Percentiles rank a stretch among this genome's conserved stretches.
phyloP scores from a whole-genome alignment of 148 eudicot species.

The Mesembryanthemum crystallinum region DNA sequence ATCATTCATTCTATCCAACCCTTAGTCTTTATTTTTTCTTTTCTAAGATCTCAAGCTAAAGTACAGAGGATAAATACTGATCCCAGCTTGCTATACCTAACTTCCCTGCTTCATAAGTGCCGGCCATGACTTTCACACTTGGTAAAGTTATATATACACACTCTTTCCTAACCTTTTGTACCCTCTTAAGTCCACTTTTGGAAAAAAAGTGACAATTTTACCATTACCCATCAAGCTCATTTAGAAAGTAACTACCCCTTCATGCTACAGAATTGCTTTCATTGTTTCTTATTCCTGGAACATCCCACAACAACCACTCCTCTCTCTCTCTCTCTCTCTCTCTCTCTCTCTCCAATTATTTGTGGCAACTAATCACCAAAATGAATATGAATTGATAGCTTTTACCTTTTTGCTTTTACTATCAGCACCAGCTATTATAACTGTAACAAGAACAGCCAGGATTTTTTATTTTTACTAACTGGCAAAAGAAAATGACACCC shows the following conservation, averaged over 20 bases:
- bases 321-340: slow-evolving; percentile 30
- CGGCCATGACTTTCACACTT: slow-evolving; percentile 26
- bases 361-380: slow-evolving; percentile 25
- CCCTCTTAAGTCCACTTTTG: slow-evolving; percentile 18
- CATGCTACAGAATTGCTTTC: slow-evolving; percentile 17
- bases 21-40: slow-evolving; percentile 4
- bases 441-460: background rate
- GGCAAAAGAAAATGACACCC: background rate
- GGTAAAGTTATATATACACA: slow-evolving; percentile 12
- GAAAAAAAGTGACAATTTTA: slow-evolving; percentile 24
- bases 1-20: slow-evolving; percentile 11
- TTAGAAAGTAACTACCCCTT: slow-evolving; percentile 26
- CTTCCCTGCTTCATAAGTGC: slow-evolving; percentile 24
- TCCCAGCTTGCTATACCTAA: slow-evolving; percentile 18
- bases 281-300: slow-evolving; percentile 21
- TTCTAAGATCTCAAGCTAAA: slow-evolving; percentile 16
- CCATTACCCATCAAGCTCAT: slow-evolving; percentile 25
- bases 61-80: slow-evolving; percentile 24
- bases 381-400: slow-evolving; percentile 30
- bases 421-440: background rate
- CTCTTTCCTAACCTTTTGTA: slow-evolving; percentile 22
- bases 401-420: slow-evolving; percentile 20
- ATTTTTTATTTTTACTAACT: background rate
- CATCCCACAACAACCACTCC: slow-evolving; percentile 18
- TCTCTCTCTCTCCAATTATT: slow-evolving; percentile 40